Conservation (phyloP, 2,329 filamentous ascomycete species). For the Arthrobotrys sphaeroides region DNA sequence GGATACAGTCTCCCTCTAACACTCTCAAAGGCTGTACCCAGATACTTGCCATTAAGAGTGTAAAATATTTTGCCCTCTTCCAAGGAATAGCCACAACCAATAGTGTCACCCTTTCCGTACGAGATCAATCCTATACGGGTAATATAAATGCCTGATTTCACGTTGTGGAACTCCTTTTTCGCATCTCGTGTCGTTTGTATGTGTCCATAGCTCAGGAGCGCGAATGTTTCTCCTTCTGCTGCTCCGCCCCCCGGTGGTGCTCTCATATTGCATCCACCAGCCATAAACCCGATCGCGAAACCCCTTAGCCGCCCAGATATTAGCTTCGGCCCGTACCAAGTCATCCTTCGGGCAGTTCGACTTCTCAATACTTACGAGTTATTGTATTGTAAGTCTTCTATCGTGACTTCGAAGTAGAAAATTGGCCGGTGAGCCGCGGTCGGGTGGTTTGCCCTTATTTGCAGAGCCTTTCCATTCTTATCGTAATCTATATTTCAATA, state of each 20-base stretch:
- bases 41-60: conserved; percentile 40
- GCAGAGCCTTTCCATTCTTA: not conserved
- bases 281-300: conserved; percentile 30
- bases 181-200: conserved; percentile 2
- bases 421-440: conserved; percentile 31
- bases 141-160: not conserved
- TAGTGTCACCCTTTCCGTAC: conserved; percentile 22
- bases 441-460: conserved; percentile 15
- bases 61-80: conserved; percentile 41
- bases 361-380: not conserved
- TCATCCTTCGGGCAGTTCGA: too few species aligned
- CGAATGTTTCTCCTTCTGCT: conserved; percentile 23
- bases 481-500: not conserved
- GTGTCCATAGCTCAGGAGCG: conserved; percentile 6
- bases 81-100: conserved; percentile 32
- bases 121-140: conserved; percentile 4
- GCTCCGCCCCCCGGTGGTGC: conserved; percentile 8
- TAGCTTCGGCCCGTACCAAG: too few species aligned
- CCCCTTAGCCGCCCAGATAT: too few species aligned
- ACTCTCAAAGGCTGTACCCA: conserved; percentile 31
- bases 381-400: not conserved
- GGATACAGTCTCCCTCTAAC: conserved; percentile 36
- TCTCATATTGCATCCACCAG: conserved; percentile 13
- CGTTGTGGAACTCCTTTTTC: not conserved
- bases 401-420: conserved; percentile 32